Evolutionary conservation across 1,139 yeast species (phyloP).

Genomic region (Nakaseomyces delphensis): DNA sequence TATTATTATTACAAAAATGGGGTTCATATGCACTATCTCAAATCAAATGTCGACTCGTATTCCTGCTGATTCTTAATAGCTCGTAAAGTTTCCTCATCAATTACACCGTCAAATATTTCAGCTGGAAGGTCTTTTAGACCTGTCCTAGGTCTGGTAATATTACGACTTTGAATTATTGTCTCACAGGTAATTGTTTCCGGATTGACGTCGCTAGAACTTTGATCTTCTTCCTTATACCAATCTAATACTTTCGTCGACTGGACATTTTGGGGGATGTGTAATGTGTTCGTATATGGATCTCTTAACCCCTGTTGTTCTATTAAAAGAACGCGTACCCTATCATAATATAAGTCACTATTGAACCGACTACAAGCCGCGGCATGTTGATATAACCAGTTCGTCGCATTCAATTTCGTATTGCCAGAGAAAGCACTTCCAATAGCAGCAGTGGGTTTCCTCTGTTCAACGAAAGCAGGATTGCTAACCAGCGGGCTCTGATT

Average conservation of each 20-base stretch:
- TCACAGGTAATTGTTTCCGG: conserved; percentile 37
- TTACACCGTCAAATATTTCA: conserved; percentile 48
- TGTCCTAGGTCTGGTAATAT: conserved; percentile 41
- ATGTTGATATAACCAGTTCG: conserved; percentile 81
- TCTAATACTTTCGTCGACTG: conserved; percentile 51
- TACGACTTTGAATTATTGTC: conserved; percentile 42
- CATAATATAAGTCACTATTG: conserved; percentile 53
- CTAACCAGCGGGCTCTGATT: conserved; percentile 13
- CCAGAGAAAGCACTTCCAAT: conserved; percentile 2
- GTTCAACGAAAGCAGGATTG: neutral
- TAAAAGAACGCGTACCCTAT: conserved; percentile 42
- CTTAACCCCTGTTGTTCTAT: conserved; percentile 49
- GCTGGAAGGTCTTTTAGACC: conserved; percentile 55
- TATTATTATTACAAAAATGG: too few species aligned
- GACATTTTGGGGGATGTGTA: conserved; percentile 62
- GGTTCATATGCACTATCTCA: neutral
- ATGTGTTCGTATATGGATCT: conserved; percentile 77
- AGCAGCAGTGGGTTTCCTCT: neutral
- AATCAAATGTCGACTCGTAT: too few species aligned
- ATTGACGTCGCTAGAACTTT: conserved; percentile 15
- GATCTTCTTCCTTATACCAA: conserved; percentile 30
- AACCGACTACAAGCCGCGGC: conserved; percentile 67
- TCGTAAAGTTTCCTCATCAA: conserved; percentile 46
- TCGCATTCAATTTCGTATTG: conserved; percentile 43
- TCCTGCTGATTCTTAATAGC: conserved; percentile 63